Conservation (phyloP, 2,329 filamentous ascomycete species). For the Xylaria sp. region DNA sequence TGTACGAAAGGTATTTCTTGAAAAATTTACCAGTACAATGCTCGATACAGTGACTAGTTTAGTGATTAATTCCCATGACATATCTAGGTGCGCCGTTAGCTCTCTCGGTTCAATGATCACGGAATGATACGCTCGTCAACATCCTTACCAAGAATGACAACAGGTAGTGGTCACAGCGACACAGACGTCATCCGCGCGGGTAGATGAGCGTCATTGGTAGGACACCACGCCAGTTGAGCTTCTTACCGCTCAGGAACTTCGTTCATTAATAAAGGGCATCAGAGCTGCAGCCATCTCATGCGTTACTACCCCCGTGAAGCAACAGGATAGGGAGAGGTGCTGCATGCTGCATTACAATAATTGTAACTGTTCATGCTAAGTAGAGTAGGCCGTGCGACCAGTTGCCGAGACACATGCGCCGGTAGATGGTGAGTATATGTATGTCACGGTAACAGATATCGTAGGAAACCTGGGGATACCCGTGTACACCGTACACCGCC, state of each 20-base stretch:
- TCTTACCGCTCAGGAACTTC: not conserved
- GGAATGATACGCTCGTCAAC: no score
- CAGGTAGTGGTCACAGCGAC: no score
- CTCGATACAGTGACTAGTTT: no score
- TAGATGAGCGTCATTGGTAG: not conserved
- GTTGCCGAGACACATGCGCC: conserved; percentile 1
- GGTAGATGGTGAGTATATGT: conserved; percentile 18
- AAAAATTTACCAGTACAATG: no score
- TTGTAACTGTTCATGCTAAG: not conserved
- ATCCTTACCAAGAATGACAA: no score
- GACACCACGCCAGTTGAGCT: conserved; percentile 5
- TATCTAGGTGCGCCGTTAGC: no score
- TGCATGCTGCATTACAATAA: conserved; percentile 16
- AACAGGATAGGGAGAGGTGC: conserved; percentile 1
- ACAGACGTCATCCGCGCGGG: not conserved
- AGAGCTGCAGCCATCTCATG: conserved; percentile 12
- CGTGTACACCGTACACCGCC: conserved; percentile 29
- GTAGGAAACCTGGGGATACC: conserved; percentile 11
- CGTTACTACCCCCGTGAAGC: conserved; percentile 11
- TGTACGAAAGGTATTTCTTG: no score
- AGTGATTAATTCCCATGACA: no score
- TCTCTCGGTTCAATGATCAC: no score
- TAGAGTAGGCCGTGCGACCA: conserved; percentile 10
- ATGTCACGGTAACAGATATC: not conserved
- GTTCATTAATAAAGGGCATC: not conserved